Evolutionary conservation across 2,329 filamentous ascomycete species (phyloP), one percentile per base, ranked within the genome.

Genomic region (Fusarium albosuccineum): DNA sequence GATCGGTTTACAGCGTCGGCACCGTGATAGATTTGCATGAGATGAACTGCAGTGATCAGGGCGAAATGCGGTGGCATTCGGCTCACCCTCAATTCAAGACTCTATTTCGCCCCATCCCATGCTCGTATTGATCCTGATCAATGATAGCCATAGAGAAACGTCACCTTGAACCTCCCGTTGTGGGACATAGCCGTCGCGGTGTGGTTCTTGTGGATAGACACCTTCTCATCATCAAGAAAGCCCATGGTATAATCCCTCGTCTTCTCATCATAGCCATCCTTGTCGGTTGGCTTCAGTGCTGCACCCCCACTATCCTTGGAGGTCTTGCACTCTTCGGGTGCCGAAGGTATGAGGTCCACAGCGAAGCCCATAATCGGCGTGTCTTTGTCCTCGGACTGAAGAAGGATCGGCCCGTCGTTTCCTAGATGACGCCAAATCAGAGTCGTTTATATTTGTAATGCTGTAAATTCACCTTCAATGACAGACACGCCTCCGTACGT

Each of bases 251-350:
- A 70, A 6, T 52, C 16, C 17, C 62, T 58, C 9, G 64, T 70
- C n/a, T 17, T 22, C 37, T 46, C 9, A 6, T 70, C 67, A 9
- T 70, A 57, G 3, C 67, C 62, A 13, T 63, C 42, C 33, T 70
- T 70, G 11, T 70, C 64, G 2, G 67, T 70, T 17, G 64, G 67
- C 33, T 70, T 70, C 26, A 70, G 29, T 1, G 55, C 62, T 8
- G 45, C 16, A 5, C 42, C 59, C 6, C 58, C 55, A 7, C 64
- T 66, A 29, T 60, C 64, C 36, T 70, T 70, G 3, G 40, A 22
- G 3, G 26, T 27, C 10, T 26, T 57, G n/a, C 64, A 70, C 26
- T 60, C 36, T 5, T 50, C 37, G 1, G 67, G 67, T 10, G 67
- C 64, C 14, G n/a, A 11, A 4, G 53, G 40, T 3, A 70, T 50